These are phyloP conservation scores for Cytospora leucostoma DNA, from an alignment of 2,329 filamentous ascomycete species.

Conservation along the genomic window DNA sequence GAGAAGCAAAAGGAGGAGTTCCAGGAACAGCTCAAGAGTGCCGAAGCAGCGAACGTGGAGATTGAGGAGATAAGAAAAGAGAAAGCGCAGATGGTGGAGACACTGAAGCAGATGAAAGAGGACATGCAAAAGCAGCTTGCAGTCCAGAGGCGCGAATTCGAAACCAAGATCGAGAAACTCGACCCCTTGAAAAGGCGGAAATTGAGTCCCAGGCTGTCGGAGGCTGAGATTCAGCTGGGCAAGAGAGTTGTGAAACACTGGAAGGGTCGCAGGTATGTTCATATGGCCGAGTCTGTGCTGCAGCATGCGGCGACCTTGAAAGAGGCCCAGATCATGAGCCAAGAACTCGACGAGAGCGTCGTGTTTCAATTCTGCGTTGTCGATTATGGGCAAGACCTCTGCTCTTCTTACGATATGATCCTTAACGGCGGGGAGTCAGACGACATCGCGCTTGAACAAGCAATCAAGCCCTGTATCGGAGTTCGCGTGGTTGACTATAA, in stretches of 20 bases:
- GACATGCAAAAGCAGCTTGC: slow-evolving; percentile 87
- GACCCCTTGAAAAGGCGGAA: slow-evolving; percentile 63
- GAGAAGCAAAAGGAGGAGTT: slow-evolving; percentile 85
- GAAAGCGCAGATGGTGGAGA: slow-evolving; percentile 83
- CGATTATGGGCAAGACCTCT: slow-evolving; percentile 82
- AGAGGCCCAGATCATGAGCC: slow-evolving; percentile 97
- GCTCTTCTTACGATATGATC: slow-evolving; percentile 95
- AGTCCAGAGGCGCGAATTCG: slow-evolving; percentile 80
- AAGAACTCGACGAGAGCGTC: slow-evolving; percentile 88
- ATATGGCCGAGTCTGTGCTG: slow-evolving; percentile 89
- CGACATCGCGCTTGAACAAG: slow-evolving; percentile 77
- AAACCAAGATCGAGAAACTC: slow-evolving; percentile 79
- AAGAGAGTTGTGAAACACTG: slow-evolving; percentile 70
- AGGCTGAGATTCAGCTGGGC: slow-evolving; percentile 71
- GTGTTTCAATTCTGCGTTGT: slow-evolving; percentile 95
- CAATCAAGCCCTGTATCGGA: slow-evolving; percentile 86
- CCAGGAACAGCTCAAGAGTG: slow-evolving; percentile 72
- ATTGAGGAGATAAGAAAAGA: slow-evolving; percentile 82
- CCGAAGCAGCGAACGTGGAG: slow-evolving; percentile 74
- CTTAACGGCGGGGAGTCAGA: slow-evolving; percentile 87
- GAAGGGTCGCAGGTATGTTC: slow-evolving; percentile 83
- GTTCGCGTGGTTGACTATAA: slow-evolving; percentile 91
- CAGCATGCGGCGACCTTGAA: slow-evolving; percentile 87
- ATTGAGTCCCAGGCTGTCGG: slow-evolving; percentile 65
- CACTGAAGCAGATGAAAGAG: slow-evolving; percentile 73